These are phyloP conservation scores for Yarrowia sp. DNA, from an alignment of 805 yeast genomes.

Conservation along the genomic window DNA sequence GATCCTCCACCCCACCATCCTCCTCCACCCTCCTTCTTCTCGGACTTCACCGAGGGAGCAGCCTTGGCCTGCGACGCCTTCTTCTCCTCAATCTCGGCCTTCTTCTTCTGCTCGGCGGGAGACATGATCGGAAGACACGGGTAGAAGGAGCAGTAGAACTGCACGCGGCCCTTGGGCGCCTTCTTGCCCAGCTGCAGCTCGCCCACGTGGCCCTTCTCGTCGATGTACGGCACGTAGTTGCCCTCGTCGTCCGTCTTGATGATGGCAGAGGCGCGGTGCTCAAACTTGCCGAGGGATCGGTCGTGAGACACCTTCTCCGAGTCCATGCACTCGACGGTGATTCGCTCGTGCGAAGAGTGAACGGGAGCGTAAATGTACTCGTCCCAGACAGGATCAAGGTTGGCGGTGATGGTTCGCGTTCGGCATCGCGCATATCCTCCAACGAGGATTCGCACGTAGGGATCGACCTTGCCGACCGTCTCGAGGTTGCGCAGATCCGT, in stretches of 20 bases:
- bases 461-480: constrained; percentile 87
- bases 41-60: constrained; percentile 25
- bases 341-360: constrained; percentile 74
- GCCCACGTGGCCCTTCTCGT: constrained; percentile 48
- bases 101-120: constrained; percentile 57
- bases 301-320: constrained; percentile 76
- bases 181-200: constrained; percentile 65
- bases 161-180: constrained; percentile 79
- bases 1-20: not conserved
- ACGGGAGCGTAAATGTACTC: constrained; percentile 79
- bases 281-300: constrained; percentile 81
- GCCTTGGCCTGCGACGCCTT: constrained; percentile 40
- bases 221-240: constrained; percentile 42
- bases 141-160: constrained; percentile 74
- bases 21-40: constrained; percentile 29
- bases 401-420: constrained; percentile 64
- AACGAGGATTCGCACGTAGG: constrained; percentile 76
- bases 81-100: constrained; percentile 40
- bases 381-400: constrained; percentile 80
- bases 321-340: constrained; percentile 90
- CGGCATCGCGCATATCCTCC: constrained; percentile 76
- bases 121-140: constrained; percentile 80
- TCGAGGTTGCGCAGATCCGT: constrained; percentile 79
- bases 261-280: constrained; percentile 62
- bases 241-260: constrained; percentile 64